Percentiles rank a stretch among this genome's conserved stretches.
Conservation (phyloP, 2,329 filamentous ascomycete genomes). For the Ceratocystis smalleyi region DNA sequence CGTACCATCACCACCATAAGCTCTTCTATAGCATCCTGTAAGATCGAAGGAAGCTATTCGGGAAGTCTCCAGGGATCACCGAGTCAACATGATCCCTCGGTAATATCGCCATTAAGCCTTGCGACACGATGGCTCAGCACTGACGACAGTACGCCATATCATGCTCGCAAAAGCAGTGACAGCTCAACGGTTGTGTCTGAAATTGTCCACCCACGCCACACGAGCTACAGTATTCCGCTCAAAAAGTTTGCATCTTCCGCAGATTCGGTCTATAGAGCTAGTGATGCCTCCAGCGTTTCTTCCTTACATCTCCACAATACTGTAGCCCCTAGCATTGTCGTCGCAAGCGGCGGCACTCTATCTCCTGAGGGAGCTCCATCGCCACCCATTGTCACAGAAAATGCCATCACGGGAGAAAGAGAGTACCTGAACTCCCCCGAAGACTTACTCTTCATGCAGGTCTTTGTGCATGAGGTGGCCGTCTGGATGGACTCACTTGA, state of each 20-base stretch:
- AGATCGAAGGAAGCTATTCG: not conserved
- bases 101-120: slow-evolving; percentile 11
- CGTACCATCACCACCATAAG: slow-evolving; percentile 21
- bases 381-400: slow-evolving; percentile 27
- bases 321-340: slow-evolving; percentile 12
- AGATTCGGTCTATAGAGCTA: slow-evolving; percentile 21
- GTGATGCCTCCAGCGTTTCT: slow-evolving; percentile 27
- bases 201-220: not conserved
- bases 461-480: slow-evolving; percentile 79
- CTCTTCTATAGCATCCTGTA: slow-evolving; percentile 1
- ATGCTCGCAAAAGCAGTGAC: slow-evolving; percentile 1
- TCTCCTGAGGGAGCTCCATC: slow-evolving; percentile 26
- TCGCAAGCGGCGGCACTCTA: slow-evolving; percentile 14
- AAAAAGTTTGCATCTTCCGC: slow-evolving; percentile 1
- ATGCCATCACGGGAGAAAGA: slow-evolving; percentile 26
- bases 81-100: not conserved
- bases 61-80: slow-evolving; percentile 12
- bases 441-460: slow-evolving; percentile 77
- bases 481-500: slow-evolving; percentile 93
- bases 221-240: not conserved
- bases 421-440: slow-evolving; percentile 59
- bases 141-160: slow-evolving; percentile 2
- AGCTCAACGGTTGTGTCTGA: not conserved
- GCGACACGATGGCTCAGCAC: slow-evolving; percentile 13
- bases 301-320: slow-evolving; percentile 26